Evolutionary conservation across 345 rosid species (phyloP), one percentile per base, ranked within the genome.

Genomic region (Sisymbrium altissimum): DNA sequence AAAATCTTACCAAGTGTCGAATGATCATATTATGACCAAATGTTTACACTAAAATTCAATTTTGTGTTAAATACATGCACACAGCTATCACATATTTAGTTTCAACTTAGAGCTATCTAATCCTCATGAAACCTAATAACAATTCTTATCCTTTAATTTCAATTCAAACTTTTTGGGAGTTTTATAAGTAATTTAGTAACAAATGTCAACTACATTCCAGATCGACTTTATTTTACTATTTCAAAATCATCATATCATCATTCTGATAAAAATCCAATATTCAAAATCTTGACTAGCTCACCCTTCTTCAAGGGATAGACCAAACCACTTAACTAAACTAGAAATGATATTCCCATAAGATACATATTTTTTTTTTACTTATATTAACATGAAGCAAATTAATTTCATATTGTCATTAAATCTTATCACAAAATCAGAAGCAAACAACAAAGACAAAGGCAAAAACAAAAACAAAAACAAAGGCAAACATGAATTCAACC

Each of bases 191-290:
- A 48, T 40, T 40, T 23, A 13, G 61, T 46, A 27, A 7, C 48
- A 68, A 68, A 50, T 75, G 73, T 74, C 72, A 66, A 74, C 36
- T 57, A 56, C 36, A 27, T 32, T 39, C 66, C 50, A 66, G 17
- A 32, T 1, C 30, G 63, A 8, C 38, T 29, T 49, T 14, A 52
- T 15, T 29, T 8, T 56, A 48, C 10, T 29, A 48, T 50, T 39
- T 17, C 50, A 2, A 11, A 19, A 57, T 36, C 13, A 27, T 18
- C n/a, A 48, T 57, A 36, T 27, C 9, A 36, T 65, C 57, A 30
- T 29, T 56, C 14, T 21, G 67, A 66, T 74, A 57, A 35, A 43
- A 64, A 25, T 72, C 14, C 48, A 54, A 33, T 45, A 23, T 59
- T 67, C 18, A 49, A 29, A 74, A 19, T 46, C 10, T 74, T 49